Conservation (phyloP, 75 land plant species). For the Cunninghamia lanceolata region DNA sequence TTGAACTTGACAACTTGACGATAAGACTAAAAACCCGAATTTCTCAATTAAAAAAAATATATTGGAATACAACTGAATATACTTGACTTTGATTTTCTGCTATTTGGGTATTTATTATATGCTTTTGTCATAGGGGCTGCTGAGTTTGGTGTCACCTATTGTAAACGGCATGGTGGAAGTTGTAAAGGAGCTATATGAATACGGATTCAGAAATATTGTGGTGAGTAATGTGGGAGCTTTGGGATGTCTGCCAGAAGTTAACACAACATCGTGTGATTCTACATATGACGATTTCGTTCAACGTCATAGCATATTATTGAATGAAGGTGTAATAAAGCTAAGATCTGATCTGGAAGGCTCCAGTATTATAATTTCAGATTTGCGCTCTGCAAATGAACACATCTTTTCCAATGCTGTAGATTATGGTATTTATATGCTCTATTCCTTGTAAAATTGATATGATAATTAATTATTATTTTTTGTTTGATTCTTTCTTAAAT, state of each 20-base stretch:
- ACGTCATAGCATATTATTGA: not conserved
- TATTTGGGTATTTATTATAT: no score
- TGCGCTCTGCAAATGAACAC: not conserved
- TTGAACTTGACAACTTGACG: no score
- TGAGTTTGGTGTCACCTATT: constrained; percentile 1
- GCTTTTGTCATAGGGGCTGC: not conserved
- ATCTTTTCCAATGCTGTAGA: not conserved
- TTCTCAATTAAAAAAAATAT: not conserved
- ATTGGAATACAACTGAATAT: no score
- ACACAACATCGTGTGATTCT: not conserved
- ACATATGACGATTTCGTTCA: not conserved
- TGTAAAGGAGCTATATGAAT: constrained; percentile 19
- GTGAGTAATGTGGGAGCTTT: constrained; percentile 10
- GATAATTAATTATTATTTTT: no score
- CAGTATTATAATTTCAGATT: not conserved
- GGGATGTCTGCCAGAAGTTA: constrained; percentile 11
- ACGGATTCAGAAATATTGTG: constrained; percentile 17
- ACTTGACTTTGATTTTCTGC: no score
- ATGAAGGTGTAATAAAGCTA: not conserved
- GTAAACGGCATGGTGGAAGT: constrained; percentile 7
- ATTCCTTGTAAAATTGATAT: no score
- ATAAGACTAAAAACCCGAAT: no score
- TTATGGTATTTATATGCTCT: not conserved
- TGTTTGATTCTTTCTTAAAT: no score
- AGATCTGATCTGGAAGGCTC: not conserved